phyloP scores from a whole-genome alignment of 495 filamentous ascomycete genomes.

The Lindgomyces ingoldianus region DNA sequence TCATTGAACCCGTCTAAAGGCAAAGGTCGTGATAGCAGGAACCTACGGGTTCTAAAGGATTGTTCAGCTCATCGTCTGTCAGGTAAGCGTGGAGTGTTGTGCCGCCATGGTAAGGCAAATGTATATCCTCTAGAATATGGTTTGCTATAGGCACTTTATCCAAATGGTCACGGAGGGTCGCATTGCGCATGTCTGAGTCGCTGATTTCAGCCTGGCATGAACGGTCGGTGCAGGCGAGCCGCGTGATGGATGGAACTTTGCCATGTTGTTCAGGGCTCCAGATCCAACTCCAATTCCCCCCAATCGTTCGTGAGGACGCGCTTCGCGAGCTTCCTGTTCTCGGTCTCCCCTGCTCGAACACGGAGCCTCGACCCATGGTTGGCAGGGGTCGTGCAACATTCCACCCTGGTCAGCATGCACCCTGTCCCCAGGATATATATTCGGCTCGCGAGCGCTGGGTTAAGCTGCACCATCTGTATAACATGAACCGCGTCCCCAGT shows the following conservation, averaged over 20 bases:
- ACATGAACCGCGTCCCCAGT: conserved; percentile 11
- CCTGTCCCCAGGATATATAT: conserved; percentile 24
- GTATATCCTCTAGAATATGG: neutral
- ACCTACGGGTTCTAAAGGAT: neutral
- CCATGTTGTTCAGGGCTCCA: neutral
- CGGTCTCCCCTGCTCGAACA: conserved; percentile 14
- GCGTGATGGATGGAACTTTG: conserved; percentile 21
- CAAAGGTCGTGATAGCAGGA: neutral
- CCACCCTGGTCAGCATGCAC: conserved; percentile 13
- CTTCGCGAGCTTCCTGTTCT: conserved; percentile 10
- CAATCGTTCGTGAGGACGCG: conserved; percentile 28
- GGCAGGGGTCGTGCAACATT: neutral
- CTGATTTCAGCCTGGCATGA: neutral
- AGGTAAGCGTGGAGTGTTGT: conserved; percentile 4
- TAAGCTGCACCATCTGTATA: conserved; percentile 5
- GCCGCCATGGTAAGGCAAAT: neutral
- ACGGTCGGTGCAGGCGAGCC: conserved; percentile 3
- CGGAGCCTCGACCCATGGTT: conserved; percentile 3
- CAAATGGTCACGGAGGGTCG: conserved; percentile 18
- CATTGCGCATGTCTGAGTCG: neutral
- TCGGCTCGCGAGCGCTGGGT: conserved; percentile 6
- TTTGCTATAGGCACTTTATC: conserved; percentile 9
- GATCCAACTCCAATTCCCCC: conserved; percentile 14
- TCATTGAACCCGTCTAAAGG: neutral
- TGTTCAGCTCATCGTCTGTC: neutral